These are phyloP conservation scores for Teunomyces tritomae DNA, from an alignment of 805 yeast genomes.

Conservation along the genomic window DNA sequence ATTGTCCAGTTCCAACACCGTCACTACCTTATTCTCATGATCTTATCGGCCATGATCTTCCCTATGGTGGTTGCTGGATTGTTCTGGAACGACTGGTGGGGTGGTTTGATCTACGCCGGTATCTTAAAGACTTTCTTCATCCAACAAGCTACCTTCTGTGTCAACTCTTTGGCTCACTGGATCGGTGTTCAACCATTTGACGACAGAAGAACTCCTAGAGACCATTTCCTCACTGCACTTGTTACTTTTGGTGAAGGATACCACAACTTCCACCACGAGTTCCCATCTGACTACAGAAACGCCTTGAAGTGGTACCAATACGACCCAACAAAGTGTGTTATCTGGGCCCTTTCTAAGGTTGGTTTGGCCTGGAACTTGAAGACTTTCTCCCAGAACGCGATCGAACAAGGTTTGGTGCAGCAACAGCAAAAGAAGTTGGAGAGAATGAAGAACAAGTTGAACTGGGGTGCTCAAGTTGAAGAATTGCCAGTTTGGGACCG, in stretches of 20 bases:
- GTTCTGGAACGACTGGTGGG: conserved; percentile 42
- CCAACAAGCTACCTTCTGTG: conserved; percentile 86
- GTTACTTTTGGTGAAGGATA: conserved; percentile 89
- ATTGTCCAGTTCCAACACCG: conserved; percentile 79
- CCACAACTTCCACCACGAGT: conserved; percentile 89
- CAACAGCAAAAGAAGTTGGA: conserved; percentile 81
- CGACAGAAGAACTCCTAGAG: conserved; percentile 84
- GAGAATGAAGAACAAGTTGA: conserved; percentile 54
- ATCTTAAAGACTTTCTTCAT: conserved; percentile 64
- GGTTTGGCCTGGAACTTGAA: conserved; percentile 74
- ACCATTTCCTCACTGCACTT: conserved; percentile 74
- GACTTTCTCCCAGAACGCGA: conserved; percentile 75
- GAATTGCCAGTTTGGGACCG: conserved; percentile 75
- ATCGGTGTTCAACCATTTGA: conserved; percentile 84
- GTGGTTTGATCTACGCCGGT: conserved; percentile 80
- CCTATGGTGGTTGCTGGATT: conserved; percentile 49
- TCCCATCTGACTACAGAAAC: conserved; percentile 85
- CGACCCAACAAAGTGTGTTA: conserved; percentile 73
- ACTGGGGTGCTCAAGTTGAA: conserved; percentile 73
- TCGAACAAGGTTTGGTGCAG: conserved; percentile 77
- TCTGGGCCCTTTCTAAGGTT: conserved; percentile 56
- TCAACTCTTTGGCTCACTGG: conserved; percentile 84
- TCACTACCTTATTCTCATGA: conserved; percentile 65
- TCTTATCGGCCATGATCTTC: conserved; percentile 55
- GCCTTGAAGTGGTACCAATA: conserved; percentile 86